Evolutionary conservation across 257 asterid species (phyloP), one percentile per base, ranked within the genome.

Genomic region (Gentiana dahurica): DNA sequence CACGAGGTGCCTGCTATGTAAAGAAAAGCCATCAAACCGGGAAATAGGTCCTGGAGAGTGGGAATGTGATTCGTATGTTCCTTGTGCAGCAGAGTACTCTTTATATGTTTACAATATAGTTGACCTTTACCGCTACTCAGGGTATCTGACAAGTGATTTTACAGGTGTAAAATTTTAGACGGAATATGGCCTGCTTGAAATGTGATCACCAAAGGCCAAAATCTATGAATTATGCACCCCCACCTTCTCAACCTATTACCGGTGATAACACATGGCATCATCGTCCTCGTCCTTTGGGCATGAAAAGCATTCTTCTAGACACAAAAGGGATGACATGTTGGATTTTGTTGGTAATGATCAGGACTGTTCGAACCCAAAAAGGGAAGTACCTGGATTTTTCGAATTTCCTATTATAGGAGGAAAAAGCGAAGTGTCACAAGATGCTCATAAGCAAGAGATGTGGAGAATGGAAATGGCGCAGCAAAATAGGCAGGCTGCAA

Each of bases 61-160:
- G 97, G 94, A 92, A 73, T 92, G 98, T 69, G 95, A 91, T 61
- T 83, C 98, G 96, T 91, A 70, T 83, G 95, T 60, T 65, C 61
- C 12, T 36, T 39, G 24, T 39, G 37, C 57, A 36, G 34, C 46
- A 41, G 46, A 3, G 46, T 41, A 41, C 9, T 4, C 4, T 41
- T 41, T 41, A 3, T 1, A 39, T 1, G 45, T 39, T 4, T 2
- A 4, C 8, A 39, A 39, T 39, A 24, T 24, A 24, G 24, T 24
- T 24, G 24, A 24, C 24, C 24, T 39, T 8, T 39, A 39, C 5
- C 45, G 2, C 2, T 5, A 41, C 3, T 41, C 9, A 24, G 46
- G 10, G 3, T 88, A 75, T 15, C 24, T 15, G 24, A 15, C 24
- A 41, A 5, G 5, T 41, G 12, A 35, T 51, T 37, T 53, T 38